A percentile compares a stretch with the other conserved stretches of the same genome.
phyloP scores from a whole-genome alignment of 805 yeast genomes.

The Sugiyamaella valdiviana region DNA sequence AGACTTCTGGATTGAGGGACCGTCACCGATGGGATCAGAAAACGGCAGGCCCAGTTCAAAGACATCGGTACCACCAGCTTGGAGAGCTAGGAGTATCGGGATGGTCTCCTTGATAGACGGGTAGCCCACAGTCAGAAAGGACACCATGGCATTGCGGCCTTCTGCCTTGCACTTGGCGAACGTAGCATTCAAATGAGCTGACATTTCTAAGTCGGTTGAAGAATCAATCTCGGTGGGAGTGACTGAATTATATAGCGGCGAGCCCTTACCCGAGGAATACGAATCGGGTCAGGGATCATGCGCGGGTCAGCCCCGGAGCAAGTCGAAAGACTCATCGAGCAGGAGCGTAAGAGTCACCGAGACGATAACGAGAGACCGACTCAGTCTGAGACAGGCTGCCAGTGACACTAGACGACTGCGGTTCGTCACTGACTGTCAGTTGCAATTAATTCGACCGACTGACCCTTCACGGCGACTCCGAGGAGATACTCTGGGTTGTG shows the following conservation, averaged over 20 bases:
- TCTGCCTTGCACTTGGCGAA: constrained; percentile 55
- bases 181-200: constrained; percentile 51
- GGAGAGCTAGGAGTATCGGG: constrained; percentile 79
- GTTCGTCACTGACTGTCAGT: no score
- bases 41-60: constrained; percentile 95
- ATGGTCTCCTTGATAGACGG: constrained; percentile 86
- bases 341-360: no score
- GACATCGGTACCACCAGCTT: constrained; percentile 91
- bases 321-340: neutral
- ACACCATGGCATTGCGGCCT: constrained; percentile 81
- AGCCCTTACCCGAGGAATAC: neutral
- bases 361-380: no score
- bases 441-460: no score
- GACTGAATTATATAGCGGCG: constrained; percentile 1
- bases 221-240: neutral
- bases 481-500: no score
- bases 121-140: constrained; percentile 91
- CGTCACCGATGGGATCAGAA: constrained; percentile 98
- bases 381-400: no score
- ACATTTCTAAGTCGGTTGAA: constrained; percentile 34
- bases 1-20: constrained; percentile 91
- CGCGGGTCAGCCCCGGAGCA: no score
- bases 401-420: no score
- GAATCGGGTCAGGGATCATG: no score
- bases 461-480: no score